Evolutionary conservation across 148 eudicot genomes (phyloP), one percentile per base, ranked within the genome.

Genomic region (Fallopia convolvulus): DNA sequence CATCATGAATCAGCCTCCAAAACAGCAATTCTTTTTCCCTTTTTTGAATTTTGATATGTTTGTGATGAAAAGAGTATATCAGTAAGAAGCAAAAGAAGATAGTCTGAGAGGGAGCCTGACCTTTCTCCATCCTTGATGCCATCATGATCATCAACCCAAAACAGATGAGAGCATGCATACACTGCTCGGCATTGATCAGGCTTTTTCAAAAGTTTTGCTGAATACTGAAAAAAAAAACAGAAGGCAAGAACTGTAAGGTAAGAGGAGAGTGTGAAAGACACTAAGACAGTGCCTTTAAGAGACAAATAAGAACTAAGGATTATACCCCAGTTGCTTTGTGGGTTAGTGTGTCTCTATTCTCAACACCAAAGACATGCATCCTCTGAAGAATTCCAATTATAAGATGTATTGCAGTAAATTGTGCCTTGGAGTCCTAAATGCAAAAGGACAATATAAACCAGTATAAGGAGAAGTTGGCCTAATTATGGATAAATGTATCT

Each of bases 151-250:
- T 95, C 99, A 40, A 86, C 91, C 99, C 99, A 95, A 84, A 95
- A 95, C 80, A 95, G 92, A 91, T 95, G 99, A 70, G 99, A 90
- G 73, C 99, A 95, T 44, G 94, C 99, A 83, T 96, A 93, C 71
- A 96, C 99, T 49, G 99, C 98, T 90, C 99, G 85, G 82, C 99
- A 96, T 82, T 96, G 99, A 82, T 96, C 99, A 14, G 99, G 93
- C 82, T 96, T 96, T 84, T 96, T 96, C 83, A 96, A 77, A 76
- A 96, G 98, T 86, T 91, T 96, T 44, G 98, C 99, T 50, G 99
- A 96, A 82, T 96, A 96, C 99, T 96, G 89, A 81, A 72, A 66
- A 47, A 5, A 44, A 81, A 72, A 68, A 47, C 20, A 65, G 15
- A 70, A 65, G 44, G 74, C 33, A 32, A 32, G 46, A 42, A 23